Base-by-base conservation (phyloP, 2,329 filamentous ascomycete species). In the Phyllosticta citriasiana region DNA sequence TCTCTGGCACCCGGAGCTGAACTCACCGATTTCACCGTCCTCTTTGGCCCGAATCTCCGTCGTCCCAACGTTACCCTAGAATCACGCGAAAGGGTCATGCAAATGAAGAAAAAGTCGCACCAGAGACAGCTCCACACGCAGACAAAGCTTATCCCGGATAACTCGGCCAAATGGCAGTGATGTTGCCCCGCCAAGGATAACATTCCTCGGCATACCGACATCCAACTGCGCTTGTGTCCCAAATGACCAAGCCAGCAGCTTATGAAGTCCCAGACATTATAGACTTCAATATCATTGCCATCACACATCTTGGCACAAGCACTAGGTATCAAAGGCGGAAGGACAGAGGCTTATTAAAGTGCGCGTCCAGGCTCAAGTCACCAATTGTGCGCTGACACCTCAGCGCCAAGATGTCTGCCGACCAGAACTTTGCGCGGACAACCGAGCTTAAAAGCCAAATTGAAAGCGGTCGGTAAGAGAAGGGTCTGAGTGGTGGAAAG, bases 11-110 rank as follows among this genome's bases (percentile, higher is more conserved):
- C 70, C 7, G 70, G 73, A 30, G 71, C 75, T n/a, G 66, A 66
- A 16, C 62, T 80, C 10, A 70, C 74, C 1, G 78, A 80, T 63
- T 80, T 71, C 62, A 78, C 74, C 2, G 74, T 80, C 10, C 70
- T 80, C 2, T 78, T 72, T 62, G 71, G 72, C n/a, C 70, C 73
- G 8, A 70, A 68, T 4, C 66, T 71, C 64, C 69, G 71, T 10
- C 68, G 78, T 24, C 58, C 74, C 6, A 74, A 80, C 65, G 69
- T 63, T 61, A 78, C 77, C 8, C 62, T 76, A 56, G 66, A 71
- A 54, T 33, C 66, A 14, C 63, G 70, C 6, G 67, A 69, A 4
- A 71, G 72, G 35, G 63, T 73, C 2, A 63, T 69, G 58, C 64
- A 70, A 19, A 64, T 66, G 47, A 70, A 67, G 62, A 69, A 66